Evolutionary conservation across 2,329 filamentous ascomycete genomes (phyloP), one percentile per base, ranked within the genome.

Genomic region (Apiospora koreana): DNA sequence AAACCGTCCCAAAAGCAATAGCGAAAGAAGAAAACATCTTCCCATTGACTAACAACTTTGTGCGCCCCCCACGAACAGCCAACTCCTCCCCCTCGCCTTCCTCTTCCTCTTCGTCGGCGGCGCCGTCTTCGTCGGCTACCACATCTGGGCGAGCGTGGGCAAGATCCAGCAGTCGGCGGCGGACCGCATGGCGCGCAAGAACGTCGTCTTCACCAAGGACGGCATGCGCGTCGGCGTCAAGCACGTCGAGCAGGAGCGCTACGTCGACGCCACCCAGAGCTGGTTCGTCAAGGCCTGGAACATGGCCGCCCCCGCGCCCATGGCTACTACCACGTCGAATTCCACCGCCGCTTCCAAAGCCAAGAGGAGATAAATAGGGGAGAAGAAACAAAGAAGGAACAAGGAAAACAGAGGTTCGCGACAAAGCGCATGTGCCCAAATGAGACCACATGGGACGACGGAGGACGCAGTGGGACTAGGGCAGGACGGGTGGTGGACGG

Each of bases 171-270:
- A 88, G 71, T 86, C 88, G 71, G 91, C 92, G 65, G 88, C 87
- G 66, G 86, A 91, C 80, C 89, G 89, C 77, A 92, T 94, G 88
- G 89, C 91, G 79, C 89, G 89, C 82, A 93, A 92, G 83, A 92
- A 94, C 79, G 88, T 95, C 70, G 85, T 89, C 50, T 92, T 94
- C 80, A 91, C 90, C 48, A 93, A 93, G 79, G 92, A 94, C 70
- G 93, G 93, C 69, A 82, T 93, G 72, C 88, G 88, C 71, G 91
- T 95, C 62, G 90, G 90, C 66, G 78, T 95, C 72, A 92, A 91
- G 81, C 86, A 93, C 72, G 81, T 92, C 67, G 86, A 87, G 74
- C 86, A 88, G 69, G 93, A 94, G 82, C 88, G 87, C 65, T 93
- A 94, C 78, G 88, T 93, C 76, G 93, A 94, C 75, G 86, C 85